phyloP scores from a whole-genome alignment of 495 filamentous ascomycete genomes.

The Penicillium flavigenum region DNA sequence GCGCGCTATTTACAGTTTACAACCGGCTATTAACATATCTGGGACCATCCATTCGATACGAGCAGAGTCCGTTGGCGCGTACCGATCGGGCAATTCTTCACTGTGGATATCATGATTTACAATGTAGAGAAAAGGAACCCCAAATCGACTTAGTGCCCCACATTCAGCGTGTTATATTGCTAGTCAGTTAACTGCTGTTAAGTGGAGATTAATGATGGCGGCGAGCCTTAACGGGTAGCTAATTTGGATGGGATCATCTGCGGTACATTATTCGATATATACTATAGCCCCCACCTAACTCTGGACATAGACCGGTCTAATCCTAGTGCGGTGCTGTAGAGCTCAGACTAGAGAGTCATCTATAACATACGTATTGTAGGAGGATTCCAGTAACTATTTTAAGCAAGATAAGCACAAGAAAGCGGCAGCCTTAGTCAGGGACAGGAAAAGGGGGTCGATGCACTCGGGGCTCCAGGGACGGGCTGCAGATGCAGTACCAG shows the following conservation, averaged over 20 bases:
- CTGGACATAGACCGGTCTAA: not conserved
- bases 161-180: not conserved
- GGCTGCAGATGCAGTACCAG: not conserved
- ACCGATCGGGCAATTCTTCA: not conserved
- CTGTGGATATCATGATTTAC: not conserved
- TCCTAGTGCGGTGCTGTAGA: not conserved
- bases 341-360: too few relatives aligned
- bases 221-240: not conserved
- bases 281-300: not conserved
- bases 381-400: not conserved
- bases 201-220: not conserved
- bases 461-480: not conserved
- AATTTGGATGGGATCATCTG: not conserved
- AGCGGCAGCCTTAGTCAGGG: not conserved
- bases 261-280: not conserved
- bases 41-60: not conserved
- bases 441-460: not conserved
- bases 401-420: not conserved
- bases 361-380: not conserved
- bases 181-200: not conserved
- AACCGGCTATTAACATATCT: conserved; percentile 3
- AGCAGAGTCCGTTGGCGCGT: not conserved
- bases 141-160: not conserved
- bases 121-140: not conserved
- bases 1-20: conserved; percentile 10